Base-by-base conservation (phyloP, 306 rosid genomes). In the Ammopiptanthus mongolicus region DNA sequence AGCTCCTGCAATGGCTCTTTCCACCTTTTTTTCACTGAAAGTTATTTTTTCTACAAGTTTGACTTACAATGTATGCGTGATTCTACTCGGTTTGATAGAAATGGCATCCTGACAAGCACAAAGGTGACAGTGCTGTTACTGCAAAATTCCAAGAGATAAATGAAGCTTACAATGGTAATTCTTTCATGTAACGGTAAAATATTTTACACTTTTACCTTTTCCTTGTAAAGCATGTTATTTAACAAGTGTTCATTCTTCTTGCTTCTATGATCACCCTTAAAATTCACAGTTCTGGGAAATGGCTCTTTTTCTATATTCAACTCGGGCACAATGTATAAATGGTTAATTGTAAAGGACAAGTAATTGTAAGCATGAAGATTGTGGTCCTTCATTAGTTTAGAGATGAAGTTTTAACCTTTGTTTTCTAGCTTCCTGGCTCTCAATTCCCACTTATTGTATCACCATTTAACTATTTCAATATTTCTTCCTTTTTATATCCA, bases 41-140 rank as follows among this genome's bases (percentile, higher is more conserved):
- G 19, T 44, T 57, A 17, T 10, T 46, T 71, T 65, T 44, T 6
- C 15, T 21, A 14, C 65, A 58, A 44, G 37, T 69, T 65, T 79
- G 53, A 74, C 80, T 68, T 57, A 79, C 73, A 52, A 22, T 50
- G 42, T 53, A 46, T 46, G 21, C 59, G 15, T 85, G 67, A 67
- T 76, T 80, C 67, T 75, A 62, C 58, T 74, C 39, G 19, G 59
- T 82, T 55, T 47, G 79, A 36, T 81, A 90, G 96, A 90, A 86
- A 75, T 90, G 96, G 96, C 96, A 90, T 84, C 96, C 96, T 50
- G 92, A 90, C 84, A 90, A 90, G 82, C 91, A 90, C 66, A 80
- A 76, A 25, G 91, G 84, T 84, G 91, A 86, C 53, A 42, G 31
- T 71, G 74, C 70, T 34, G 87, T 68, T 79, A 88, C 96, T 33